phyloP scores from a whole-genome alignment of 179 eudicot species.

The Beta macrorhiza region DNA sequence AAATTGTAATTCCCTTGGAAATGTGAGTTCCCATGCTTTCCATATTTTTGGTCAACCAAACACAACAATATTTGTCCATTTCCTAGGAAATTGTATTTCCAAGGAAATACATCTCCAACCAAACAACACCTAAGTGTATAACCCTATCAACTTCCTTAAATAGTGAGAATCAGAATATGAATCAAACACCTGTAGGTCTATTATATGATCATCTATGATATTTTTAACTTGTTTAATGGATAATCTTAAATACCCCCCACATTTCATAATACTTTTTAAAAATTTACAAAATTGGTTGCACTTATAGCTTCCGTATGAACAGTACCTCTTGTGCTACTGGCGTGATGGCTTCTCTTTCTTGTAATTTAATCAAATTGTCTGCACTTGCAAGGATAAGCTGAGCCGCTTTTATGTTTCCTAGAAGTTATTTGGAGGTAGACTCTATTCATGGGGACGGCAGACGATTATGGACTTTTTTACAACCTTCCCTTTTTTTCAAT shows the following conservation, averaged over 20 bases:
- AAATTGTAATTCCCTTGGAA: too few species aligned
- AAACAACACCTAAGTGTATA: too few species aligned
- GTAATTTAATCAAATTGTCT: neutral
- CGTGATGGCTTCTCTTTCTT: neutral
- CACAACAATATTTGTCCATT: too few species aligned
- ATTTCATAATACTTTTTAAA: too few species aligned
- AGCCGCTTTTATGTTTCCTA: neutral
- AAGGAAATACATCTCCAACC: too few species aligned
- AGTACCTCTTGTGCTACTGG: neutral
- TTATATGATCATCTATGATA: neutral
- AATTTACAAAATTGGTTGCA: neutral
- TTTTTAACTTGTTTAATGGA: neutral
- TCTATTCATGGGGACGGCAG: neutral
- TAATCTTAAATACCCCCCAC: neutral
- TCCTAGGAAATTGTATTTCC: too few species aligned
- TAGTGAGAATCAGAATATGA: neutral
- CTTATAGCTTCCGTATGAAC: neutral
- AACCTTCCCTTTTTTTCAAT: neutral
- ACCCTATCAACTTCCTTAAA: neutral
- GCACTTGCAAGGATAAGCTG: neutral
- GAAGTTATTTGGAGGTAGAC: neutral
- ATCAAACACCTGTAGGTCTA: neutral
- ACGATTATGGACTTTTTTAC: neutral
- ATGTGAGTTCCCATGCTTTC: too few species aligned
- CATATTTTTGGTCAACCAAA: too few species aligned